Evolutionary conservation across 2,329 filamentous ascomycete species (phyloP).

Genomic region (Pyrenophora graminea): DNA sequence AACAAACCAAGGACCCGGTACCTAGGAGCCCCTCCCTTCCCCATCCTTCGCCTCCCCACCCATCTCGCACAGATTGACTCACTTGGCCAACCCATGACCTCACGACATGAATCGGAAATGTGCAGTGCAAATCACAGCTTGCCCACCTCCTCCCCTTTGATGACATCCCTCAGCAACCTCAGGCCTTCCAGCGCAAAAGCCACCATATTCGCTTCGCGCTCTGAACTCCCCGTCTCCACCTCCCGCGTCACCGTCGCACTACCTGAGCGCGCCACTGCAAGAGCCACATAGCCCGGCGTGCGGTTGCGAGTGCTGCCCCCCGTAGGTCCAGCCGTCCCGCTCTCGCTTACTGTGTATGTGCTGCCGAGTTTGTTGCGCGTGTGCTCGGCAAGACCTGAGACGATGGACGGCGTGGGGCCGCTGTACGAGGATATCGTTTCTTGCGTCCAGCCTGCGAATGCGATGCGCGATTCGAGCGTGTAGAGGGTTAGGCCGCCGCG

Average conservation of each 20-base stretch:
- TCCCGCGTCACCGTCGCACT: constrained; percentile 60
- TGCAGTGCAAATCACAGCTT: constrained; percentile 37
- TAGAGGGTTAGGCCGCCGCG: constrained; percentile 67
- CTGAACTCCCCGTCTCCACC: constrained; percentile 58
- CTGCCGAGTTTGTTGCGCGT: constrained; percentile 59
- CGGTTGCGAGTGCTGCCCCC: constrained; percentile 60
- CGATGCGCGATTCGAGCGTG: constrained; percentile 61
- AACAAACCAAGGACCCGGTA: too few species aligned
- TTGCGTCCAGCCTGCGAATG: constrained; percentile 65
- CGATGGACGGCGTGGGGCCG: constrained; percentile 64
- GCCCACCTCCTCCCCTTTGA: constrained; percentile 48
- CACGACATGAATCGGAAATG: not conserved
- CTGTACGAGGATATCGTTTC: constrained; percentile 57
- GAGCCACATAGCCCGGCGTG: constrained; percentile 65
- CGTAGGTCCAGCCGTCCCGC: constrained; percentile 67
- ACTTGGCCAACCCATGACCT: not conserved
- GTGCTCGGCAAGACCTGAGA: constrained; percentile 60
- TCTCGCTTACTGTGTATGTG: constrained; percentile 64
- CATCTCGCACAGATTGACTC: not conserved
- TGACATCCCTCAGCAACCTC: constrained; percentile 60
- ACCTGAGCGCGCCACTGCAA: constrained; percentile 62
- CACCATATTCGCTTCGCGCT: constrained; percentile 66
- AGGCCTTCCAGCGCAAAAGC: constrained; percentile 63
- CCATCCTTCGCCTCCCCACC: too few species aligned
- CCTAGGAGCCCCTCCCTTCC: not conserved